Conservation (phyloP, 2,329 filamentous ascomycete species). For the Ceratocystis papillata region DNA sequence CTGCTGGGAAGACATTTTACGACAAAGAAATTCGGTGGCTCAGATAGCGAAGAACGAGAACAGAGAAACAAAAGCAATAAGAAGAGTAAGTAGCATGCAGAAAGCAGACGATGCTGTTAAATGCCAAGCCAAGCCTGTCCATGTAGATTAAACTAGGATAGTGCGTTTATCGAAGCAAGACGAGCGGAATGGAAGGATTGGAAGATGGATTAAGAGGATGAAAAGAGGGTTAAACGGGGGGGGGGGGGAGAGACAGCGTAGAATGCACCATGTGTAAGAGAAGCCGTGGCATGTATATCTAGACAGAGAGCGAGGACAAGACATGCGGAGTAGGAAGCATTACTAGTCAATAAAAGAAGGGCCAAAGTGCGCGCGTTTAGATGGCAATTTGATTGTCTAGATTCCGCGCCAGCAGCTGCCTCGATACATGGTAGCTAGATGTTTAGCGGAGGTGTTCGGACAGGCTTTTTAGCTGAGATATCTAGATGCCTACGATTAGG, state of each 20-base stretch:
- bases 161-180: background rate
- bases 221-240: background rate
- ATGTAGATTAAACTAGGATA: background rate
- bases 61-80: conserved; percentile 11
- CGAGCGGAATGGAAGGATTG: background rate
- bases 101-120: conserved; percentile 3
- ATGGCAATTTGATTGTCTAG: background rate
- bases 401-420: background rate
- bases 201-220: background rate
- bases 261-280: background rate
- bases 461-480: too few relatives aligned
- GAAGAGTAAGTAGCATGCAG: background rate
- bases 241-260: too few relatives aligned
- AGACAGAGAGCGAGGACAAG: background rate
- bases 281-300: background rate
- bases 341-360: background rate
- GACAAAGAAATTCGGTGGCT: background rate
- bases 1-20: conserved; percentile 5
- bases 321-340: background rate
- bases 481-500: too few relatives aligned
- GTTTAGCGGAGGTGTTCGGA: too few relatives aligned
- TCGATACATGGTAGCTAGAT: background rate
- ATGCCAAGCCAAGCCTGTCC: background rate
- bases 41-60: background rate
- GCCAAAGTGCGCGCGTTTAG: background rate